Percentiles rank a stretch among this genome's conserved stretches.
Evolutionary conservation across 768 basidiomycete species (phyloP).

Genomic region (Suillus discolor): DNA sequence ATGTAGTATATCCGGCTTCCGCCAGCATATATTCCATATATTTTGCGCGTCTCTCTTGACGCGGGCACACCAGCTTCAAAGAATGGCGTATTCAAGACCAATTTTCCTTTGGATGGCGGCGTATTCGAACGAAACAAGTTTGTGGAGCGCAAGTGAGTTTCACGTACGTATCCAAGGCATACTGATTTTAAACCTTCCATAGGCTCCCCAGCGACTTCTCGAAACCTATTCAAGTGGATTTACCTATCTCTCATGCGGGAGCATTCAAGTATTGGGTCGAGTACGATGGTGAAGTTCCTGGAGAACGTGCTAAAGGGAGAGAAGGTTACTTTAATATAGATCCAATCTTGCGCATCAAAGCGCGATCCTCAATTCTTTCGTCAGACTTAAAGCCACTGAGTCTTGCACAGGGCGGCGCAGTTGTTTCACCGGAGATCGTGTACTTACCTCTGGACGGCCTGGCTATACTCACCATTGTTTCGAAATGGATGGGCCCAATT

Average conservation of each 20-base stretch:
- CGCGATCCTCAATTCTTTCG: constrained; percentile 75
- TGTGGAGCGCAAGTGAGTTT: constrained; percentile 70
- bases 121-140: constrained; percentile 76
- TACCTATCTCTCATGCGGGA: constrained; percentile 95
- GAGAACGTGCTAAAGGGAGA: constrained; percentile 74
- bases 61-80: constrained; percentile 90
- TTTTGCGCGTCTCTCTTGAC: constrained; percentile 88
- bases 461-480: constrained; percentile 86
- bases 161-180: constrained; percentile 8
- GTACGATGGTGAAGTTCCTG: constrained; percentile 66
- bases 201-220: constrained; percentile 87
- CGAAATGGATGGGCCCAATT: constrained; percentile 97
- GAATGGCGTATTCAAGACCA: constrained; percentile 93
- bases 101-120: constrained; percentile 95
- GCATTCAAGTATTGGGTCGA: constrained; percentile 96
- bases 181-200: constrained; percentile 8
- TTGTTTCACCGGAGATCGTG: constrained; percentile 51
- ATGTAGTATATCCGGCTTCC: constrained; percentile 93
- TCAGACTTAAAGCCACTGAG: constrained; percentile 52
- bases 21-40: constrained; percentile 85
- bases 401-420: constrained; percentile 52
- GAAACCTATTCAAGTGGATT: constrained; percentile 90
- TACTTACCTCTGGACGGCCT: constrained; percentile 87
- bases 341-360: constrained; percentile 77
- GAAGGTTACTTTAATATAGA: constrained; percentile 98